Conservation (phyloP, 495 filamentous ascomycete genomes). For the Pyrenula massariospora region DNA sequence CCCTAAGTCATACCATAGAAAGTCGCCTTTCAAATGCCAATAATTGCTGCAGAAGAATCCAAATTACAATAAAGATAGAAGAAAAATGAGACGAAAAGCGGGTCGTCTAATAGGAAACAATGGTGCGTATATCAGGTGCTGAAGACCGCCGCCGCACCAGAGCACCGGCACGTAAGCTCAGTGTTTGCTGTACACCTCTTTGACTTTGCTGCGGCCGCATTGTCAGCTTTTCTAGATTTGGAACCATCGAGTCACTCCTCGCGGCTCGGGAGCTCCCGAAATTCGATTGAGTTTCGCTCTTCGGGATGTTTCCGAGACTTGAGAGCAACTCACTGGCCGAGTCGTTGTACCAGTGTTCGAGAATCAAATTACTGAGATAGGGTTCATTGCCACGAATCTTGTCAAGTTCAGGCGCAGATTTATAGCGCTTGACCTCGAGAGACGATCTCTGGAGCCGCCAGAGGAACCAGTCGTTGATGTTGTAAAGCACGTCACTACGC, state of each 20-base stretch:
- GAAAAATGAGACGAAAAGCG: too few relatives aligned
- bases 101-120: not conserved
- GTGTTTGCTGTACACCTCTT: not conserved
- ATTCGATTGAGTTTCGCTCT: not conserved
- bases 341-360: conserved; percentile 16
- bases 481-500: conserved; percentile 4
- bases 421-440: conserved; percentile 14
- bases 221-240: not conserved
- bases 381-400: conserved; percentile 12
- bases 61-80: too few relatives aligned
- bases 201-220: not conserved
- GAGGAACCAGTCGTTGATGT: conserved; percentile 22
- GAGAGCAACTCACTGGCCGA: conserved; percentile 1
- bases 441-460: conserved; percentile 19
- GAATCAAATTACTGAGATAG: conserved; percentile 15
- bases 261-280: not conserved
- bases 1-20: not conserved
- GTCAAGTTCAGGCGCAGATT: conserved; percentile 12
- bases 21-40: not conserved
- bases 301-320: not conserved
- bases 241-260: not conserved
- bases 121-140: not conserved
- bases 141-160: not conserved
- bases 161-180: not conserved
- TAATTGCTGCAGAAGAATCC: too few relatives aligned